Percentiles rank a stretch among this genome's conserved stretches.
These are phyloP conservation scores for Malbranchea cinnamomea DNA, from an alignment of 2,329 filamentous ascomycete species.

Conservation along the genomic window DNA sequence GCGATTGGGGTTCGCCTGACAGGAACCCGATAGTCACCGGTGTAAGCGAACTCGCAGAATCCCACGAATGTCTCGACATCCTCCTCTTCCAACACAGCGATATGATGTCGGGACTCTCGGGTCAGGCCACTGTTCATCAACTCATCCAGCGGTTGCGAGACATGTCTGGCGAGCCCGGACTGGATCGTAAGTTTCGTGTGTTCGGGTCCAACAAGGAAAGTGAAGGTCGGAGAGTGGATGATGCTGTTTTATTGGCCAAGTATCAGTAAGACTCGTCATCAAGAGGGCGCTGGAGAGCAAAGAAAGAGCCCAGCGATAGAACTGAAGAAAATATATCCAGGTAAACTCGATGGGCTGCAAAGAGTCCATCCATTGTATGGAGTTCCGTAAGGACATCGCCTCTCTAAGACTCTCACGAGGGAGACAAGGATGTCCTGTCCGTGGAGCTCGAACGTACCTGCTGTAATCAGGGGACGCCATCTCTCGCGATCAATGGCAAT, in stretches of 20 bases:
- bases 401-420: no score
- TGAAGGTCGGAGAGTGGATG: slow-evolving; percentile 29
- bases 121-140: slow-evolving; percentile 34
- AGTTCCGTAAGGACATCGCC: no score
- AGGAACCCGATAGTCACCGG: slow-evolving; percentile 31
- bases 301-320: no score
- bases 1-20: no score
- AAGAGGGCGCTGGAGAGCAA: no score
- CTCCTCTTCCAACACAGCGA: slow-evolving; percentile 30
- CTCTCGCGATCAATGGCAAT: slow-evolving; percentile 5
- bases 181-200: slow-evolving; percentile 34
- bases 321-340: no score
- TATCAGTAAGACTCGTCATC: slow-evolving; percentile 9
- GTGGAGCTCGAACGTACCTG: slow-evolving; percentile 17
- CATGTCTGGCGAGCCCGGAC: slow-evolving; percentile 28
- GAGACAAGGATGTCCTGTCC: no score
- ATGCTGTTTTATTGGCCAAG: slow-evolving; percentile 19
- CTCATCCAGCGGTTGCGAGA: slow-evolving; percentile 29
- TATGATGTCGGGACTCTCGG: slow-evolving; percentile 28
- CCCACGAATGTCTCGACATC: slow-evolving; percentile 35
- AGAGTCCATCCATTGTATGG: no score
- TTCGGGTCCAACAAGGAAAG: slow-evolving; percentile 31
- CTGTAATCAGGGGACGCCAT: slow-evolving; percentile 17
- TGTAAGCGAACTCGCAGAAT: slow-evolving; percentile 37
- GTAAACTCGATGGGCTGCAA: no score